A percentile compares a stretch with the other conserved stretches of the same genome.
Evolutionary conservation across 306 rosid genomes (phyloP).

Genomic region (Dryas drummondii): DNA sequence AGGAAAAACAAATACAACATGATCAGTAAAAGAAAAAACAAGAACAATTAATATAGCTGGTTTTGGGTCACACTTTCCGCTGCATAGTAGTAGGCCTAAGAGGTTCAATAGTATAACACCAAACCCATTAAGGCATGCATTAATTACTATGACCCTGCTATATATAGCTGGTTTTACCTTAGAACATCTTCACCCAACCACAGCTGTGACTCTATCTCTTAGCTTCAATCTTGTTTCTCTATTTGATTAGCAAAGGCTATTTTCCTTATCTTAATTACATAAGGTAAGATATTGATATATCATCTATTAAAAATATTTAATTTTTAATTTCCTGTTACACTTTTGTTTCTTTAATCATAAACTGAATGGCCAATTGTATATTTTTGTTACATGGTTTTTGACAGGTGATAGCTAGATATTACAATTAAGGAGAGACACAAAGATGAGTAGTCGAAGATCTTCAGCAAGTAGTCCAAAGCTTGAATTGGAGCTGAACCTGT

Average conservation of each 20-base stretch:
- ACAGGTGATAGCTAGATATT: neutral
- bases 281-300: neutral
- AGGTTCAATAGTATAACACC: neutral
- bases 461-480: neutral
- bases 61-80: too few relatives aligned
- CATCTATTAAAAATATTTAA: neutral
- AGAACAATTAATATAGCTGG: too few relatives aligned
- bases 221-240: neutral
- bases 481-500: constrained; percentile 5
- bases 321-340: neutral
- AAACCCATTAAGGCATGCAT: neutral
- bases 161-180: neutral
- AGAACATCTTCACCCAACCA: neutral
- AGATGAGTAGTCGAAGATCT: neutral
- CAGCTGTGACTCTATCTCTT: neutral
- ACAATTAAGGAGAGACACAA: neutral
- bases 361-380: neutral
- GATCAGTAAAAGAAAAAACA: too few relatives aligned
- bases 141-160: neutral
- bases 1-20: too few relatives aligned
- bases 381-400: neutral
- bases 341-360: neutral
- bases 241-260: neutral
- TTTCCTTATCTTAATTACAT: neutral
- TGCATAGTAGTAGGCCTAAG: too few relatives aligned